These are phyloP conservation scores for Papiliotrema laurentii DNA, from an alignment of 1,284 basidiomycete genomes.

Conservation along the genomic window DNA sequence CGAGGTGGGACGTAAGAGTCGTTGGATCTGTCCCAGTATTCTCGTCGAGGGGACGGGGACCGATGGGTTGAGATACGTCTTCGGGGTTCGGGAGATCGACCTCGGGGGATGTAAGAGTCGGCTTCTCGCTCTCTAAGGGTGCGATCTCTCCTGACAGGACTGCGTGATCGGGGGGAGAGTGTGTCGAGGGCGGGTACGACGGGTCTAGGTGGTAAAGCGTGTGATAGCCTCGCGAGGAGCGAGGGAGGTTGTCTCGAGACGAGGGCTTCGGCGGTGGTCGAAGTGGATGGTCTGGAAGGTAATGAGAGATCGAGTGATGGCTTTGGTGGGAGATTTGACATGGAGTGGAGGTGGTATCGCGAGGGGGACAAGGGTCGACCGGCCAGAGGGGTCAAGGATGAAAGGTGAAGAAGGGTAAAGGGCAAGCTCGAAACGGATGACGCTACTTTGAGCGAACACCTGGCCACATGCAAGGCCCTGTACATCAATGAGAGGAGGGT, in stretches of 20 bases:
- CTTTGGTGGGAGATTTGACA: conserved; percentile 2
- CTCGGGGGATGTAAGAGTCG: not conserved
- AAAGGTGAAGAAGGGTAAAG: not conserved
- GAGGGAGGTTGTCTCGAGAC: conserved; percentile 1
- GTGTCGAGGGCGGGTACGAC: not conserved
- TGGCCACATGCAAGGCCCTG: not conserved
- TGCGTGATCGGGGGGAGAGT: not conserved
- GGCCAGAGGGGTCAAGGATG: not conserved
- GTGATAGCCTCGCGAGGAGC: not conserved
- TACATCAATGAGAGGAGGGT: no score
- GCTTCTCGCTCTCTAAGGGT: not conserved
- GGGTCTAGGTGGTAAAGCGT: conserved; percentile 3
- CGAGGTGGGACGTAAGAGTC: not conserved
- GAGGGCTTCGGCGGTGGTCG: not conserved
- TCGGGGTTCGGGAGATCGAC: not conserved
- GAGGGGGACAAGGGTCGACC: not conserved
- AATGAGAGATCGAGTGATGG: conserved; percentile 1
- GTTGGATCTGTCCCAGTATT: not conserved
- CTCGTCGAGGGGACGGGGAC: not conserved
- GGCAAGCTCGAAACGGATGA: not conserved
- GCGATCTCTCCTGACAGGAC: not conserved
- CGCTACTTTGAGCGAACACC: not conserved
- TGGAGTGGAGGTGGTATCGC: not conserved
- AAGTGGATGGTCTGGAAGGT: not conserved
- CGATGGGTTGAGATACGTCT: not conserved